Conservation (phyloP, 768 basidiomycete species). For the Pleurotus sapidus region DNA sequence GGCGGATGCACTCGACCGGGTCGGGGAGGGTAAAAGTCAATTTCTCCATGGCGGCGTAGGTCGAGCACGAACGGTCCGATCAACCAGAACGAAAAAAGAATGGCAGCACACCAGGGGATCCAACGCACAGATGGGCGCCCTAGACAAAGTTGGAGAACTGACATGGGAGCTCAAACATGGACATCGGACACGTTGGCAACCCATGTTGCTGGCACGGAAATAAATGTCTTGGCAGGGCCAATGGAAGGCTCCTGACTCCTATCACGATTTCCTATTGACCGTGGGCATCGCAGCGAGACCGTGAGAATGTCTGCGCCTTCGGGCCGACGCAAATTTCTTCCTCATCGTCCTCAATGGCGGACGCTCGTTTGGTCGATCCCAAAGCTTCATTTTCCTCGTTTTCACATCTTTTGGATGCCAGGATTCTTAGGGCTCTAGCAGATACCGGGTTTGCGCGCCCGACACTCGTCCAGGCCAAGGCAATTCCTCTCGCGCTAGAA, state of each 20-base stretch:
- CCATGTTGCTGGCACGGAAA: no score
- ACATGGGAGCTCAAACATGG: not conserved
- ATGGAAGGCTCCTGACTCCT: no score
- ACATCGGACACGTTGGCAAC: no score
- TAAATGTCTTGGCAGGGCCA: no score
- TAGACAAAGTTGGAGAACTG: not conserved
- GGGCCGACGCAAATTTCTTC: no score
- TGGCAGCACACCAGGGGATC: not conserved
- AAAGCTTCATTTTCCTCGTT: constrained; percentile 57
- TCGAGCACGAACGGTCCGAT: not conserved
- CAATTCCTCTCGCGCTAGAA: constrained; percentile 90
- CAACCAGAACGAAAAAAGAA: not conserved
- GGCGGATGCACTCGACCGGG: not conserved
- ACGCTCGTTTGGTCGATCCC: constrained; percentile 42
- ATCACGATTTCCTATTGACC: no score
- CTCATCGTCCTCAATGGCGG: constrained; percentile 31
- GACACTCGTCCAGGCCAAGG: constrained; percentile 88
- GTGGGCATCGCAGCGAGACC: no score
- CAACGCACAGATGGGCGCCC: constrained; percentile 3
- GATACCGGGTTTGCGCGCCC: constrained; percentile 88
- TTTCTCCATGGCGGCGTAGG: not conserved
- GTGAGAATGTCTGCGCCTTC: no score
- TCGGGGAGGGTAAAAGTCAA: not conserved
- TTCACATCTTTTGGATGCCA: constrained; percentile 77
- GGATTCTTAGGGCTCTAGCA: constrained; percentile 85